phyloP scores from a whole-genome alignment of 345 rosid species.

The Trapa incisa region DNA sequence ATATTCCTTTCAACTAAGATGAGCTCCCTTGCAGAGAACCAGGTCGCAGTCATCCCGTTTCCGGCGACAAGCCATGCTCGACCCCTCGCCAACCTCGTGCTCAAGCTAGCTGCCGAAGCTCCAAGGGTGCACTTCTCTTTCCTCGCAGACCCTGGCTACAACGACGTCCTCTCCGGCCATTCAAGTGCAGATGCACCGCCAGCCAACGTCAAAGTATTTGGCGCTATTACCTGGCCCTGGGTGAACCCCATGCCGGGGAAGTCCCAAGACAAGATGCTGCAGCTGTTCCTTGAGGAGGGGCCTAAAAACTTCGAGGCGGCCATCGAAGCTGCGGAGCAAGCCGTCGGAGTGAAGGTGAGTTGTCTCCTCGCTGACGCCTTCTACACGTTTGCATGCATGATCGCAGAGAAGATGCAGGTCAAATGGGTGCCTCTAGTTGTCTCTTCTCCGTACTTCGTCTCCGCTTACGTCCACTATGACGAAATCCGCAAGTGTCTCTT shows the following conservation, averaged over 20 bases:
- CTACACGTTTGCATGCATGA: background rate
- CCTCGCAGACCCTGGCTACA: background rate
- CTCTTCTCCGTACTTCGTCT: slow-evolving; percentile 14
- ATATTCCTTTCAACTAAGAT: background rate
- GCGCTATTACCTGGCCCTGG: background rate
- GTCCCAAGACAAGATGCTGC: background rate
- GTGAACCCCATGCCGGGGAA: background rate
- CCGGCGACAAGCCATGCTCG: background rate
- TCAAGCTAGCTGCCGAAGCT: background rate
- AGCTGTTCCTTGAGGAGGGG: background rate
- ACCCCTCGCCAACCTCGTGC: background rate
- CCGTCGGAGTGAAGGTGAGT: background rate
- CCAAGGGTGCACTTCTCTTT: slow-evolving; percentile 1
- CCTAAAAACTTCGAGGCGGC: background rate
- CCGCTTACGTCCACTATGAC: slow-evolving; percentile 26
- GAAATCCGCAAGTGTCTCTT: background rate
- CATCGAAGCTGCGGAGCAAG: background rate
- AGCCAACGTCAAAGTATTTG: background rate
- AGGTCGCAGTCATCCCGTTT: background rate
- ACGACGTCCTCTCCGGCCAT: background rate
- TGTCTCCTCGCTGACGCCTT: background rate
- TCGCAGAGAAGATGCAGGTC: slow-evolving; percentile 11
- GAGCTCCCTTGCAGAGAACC: background rate
- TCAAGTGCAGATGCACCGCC: background rate
- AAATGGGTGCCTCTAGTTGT: slow-evolving; percentile 38